Conservation (phyloP, 805 yeast species). For the Myxozyma neglecta region DNA sequence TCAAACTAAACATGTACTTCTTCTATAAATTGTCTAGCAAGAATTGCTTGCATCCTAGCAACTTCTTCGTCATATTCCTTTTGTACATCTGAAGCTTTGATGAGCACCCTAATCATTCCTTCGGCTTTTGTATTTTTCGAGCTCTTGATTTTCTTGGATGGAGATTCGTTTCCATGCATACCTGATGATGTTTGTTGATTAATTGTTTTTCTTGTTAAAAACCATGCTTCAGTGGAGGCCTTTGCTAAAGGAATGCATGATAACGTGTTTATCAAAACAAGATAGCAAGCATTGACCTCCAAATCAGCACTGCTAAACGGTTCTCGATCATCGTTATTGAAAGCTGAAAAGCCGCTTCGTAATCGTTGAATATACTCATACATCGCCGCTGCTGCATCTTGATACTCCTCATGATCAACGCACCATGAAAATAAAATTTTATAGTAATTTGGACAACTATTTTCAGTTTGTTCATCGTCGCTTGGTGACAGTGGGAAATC, state of each 20-base stretch:
- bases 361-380: constrained; percentile 41
- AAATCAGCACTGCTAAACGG: constrained; percentile 27
- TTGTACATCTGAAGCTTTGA: constrained; percentile 21
- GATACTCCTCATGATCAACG: constrained; percentile 49
- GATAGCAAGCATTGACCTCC: constrained; percentile 29
- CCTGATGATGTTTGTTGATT: background rate
- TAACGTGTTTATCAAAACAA: constrained; percentile 32
- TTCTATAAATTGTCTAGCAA: constrained; percentile 12
- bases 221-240: constrained; percentile 44
- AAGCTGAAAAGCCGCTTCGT: constrained; percentile 22
- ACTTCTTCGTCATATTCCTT: constrained; percentile 24
- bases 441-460: constrained; percentile 44
- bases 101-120: constrained; percentile 14
- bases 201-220: constrained; percentile 30
- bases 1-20: background rate
- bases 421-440: constrained; percentile 55
- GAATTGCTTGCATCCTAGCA: constrained; percentile 21
- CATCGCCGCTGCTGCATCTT: constrained; percentile 48
- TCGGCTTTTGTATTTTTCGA: background rate
- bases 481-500: constrained; percentile 31
- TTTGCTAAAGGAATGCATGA: constrained; percentile 13
- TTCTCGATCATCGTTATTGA: background rate
- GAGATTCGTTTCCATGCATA: background rate
- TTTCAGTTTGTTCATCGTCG: background rate
- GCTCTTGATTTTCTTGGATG: background rate